Base-by-base conservation (phyloP, 352 stramenopile genomes). In the Pythium aquatile region DNA sequence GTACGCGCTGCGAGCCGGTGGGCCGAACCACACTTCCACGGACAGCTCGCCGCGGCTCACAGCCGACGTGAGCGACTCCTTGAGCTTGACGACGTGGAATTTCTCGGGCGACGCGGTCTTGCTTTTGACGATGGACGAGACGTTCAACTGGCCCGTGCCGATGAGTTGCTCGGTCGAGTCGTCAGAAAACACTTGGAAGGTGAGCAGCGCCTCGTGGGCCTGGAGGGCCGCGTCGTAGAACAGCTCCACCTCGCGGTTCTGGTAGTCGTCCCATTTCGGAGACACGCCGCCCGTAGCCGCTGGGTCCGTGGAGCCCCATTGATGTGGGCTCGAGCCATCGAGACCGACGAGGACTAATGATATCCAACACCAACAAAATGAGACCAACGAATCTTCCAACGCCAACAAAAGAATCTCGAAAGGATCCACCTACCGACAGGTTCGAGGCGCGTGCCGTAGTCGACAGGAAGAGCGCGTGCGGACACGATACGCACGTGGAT, bases 241-340 rank as follows among this genome's bases (percentile, higher is more conserved):
- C 37, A 94, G 77, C 69, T 94, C 85, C n/a, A 94, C 58, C 65
- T 92, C 81, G 63, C 88, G 87, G 77, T 91, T 93, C 24, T 76
- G 68, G 51, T 73, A 48, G 46, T 92, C 81, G 26, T 67, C 72
- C 85, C 85, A 94, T 32, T 91, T 78, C 2, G 85, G 81, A 40
- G 73, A 81, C 10, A 74, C 77, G 26, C 81, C 81, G 33, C 84
- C 79, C 49, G 84, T 71, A 53, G 84, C 85, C 26, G 75, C 77
- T 4, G 85, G 85, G 65, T 93, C 85, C 8, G 85, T 93, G 9
- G 73, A 81, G 0, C 73, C 85, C 70, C 73, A 86, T 10, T 72
- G 73, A 57, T 85, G 88, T 14, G 85, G 81, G 40, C 49, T 82
- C 16, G 82, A 82, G 44, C 82, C 77, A 56, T 93, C 77, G 46